These are phyloP conservation scores for Kodamaea derodonti DNA, from an alignment of 1,139 yeast genomes.

Conservation along the genomic window DNA sequence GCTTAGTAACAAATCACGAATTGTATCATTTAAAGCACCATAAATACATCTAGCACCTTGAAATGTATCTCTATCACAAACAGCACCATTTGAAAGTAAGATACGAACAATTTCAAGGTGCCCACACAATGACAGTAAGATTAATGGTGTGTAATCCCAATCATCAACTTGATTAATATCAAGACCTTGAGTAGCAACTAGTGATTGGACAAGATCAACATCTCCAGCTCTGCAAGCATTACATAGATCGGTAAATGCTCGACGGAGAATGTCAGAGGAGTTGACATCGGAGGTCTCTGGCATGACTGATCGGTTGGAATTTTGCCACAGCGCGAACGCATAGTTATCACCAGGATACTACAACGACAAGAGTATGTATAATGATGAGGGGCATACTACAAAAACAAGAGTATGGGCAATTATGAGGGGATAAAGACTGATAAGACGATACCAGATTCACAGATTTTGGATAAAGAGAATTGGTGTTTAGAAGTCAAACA, in stretches of 20 bases:
- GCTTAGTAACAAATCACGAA: conserved; percentile 53
- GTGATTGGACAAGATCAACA: conserved; percentile 54
- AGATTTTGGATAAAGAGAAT: too few species aligned
- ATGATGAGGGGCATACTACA: too few species aligned
- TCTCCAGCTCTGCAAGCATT: conserved; percentile 71
- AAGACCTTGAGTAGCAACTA: conserved; percentile 50
- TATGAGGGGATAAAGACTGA: too few species aligned
- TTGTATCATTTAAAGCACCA: conserved; percentile 69
- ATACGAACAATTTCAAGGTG: conserved; percentile 59
- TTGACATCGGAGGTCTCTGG: too few species aligned
- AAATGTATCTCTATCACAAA: conserved; percentile 73
- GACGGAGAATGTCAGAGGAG: conserved; percentile 1
- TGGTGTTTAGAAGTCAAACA: too few species aligned
- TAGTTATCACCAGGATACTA: too few species aligned
- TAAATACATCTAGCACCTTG: conserved; percentile 79
- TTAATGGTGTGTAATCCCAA: conserved; percentile 73
- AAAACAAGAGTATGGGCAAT: too few species aligned
- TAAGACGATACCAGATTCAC: too few species aligned
- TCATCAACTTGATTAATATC: conserved; percentile 63
- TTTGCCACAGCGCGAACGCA: too few species aligned
- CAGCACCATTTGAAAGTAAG: conserved; percentile 61
- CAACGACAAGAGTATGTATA: too few species aligned
- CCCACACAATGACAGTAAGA: conserved; percentile 72
- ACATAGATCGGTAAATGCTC: conserved; percentile 46
- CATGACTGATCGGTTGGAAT: too few species aligned